These are phyloP conservation scores for Aegilops longissima DNA, from an alignment of 176 grass and related monocot genomes.

Conservation along the genomic window DNA sequence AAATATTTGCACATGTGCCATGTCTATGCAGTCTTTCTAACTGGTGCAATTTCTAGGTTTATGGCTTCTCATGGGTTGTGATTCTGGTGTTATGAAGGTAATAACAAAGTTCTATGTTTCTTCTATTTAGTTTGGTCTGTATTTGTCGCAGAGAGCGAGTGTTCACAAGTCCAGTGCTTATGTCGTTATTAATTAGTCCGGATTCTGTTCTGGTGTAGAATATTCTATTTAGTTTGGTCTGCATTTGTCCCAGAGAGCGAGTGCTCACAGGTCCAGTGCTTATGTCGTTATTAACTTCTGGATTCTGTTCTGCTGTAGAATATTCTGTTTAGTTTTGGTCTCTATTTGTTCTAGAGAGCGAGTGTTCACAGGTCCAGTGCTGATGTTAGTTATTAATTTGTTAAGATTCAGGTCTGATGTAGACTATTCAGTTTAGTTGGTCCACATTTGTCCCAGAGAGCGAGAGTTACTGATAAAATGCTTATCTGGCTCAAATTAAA, in stretches of 20 bases:
- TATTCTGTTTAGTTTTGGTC: neutral
- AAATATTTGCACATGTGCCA: neutral
- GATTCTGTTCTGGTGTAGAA: too few relatives aligned
- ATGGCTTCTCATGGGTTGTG: conserved; percentile 86
- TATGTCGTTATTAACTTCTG: too few relatives aligned
- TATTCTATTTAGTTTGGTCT: too few relatives aligned
- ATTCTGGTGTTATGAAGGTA: conserved; percentile 53
- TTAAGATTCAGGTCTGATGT: neutral
- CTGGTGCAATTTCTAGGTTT: conserved; percentile 57
- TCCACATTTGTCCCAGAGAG: neutral
- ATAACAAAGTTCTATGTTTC: too few relatives aligned
- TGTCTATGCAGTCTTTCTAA: conserved; percentile 2
- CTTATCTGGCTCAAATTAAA: neutral
- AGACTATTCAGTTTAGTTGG: neutral
- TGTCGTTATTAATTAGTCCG: too few relatives aligned
- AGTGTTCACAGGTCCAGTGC: neutral
- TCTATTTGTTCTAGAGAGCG: neutral
- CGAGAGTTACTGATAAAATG: neutral
- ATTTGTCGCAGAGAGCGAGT: too few relatives aligned
- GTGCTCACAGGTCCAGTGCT: too few relatives aligned
- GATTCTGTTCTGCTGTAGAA: too few relatives aligned
- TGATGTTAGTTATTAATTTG: neutral
- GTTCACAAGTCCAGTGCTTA: too few relatives aligned
- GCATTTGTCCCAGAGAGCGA: too few relatives aligned
- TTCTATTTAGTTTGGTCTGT: too few relatives aligned